Percentiles rank a stretch among this genome's conserved stretches.
These are phyloP conservation scores for Geotrichum bryndzae DNA, from an alignment of 1,139 yeast genomes.

Conservation along the genomic window DNA sequence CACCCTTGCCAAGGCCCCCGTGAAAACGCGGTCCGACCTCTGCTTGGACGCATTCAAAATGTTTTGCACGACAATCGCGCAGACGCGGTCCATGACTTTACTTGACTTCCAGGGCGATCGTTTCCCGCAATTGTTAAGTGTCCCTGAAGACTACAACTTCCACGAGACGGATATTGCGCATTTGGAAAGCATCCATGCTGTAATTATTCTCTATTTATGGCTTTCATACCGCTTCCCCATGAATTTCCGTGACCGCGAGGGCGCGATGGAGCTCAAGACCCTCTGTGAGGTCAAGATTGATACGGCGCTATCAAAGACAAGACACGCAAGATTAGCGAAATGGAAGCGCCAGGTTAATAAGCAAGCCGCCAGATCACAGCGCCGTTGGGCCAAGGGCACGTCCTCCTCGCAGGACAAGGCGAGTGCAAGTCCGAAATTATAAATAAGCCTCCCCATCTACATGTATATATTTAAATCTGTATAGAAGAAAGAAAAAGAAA, in stretches of 20 bases:
- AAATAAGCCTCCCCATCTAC: neutral
- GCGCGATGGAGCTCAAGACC: slow-evolving; percentile 60
- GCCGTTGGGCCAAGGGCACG: neutral
- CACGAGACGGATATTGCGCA: slow-evolving; percentile 14
- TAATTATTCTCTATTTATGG: slow-evolving; percentile 74
- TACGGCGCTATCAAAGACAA: slow-evolving; percentile 19
- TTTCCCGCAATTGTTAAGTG: slow-evolving; percentile 20
- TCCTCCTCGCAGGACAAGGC: neutral
- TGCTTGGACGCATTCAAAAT: slow-evolving; percentile 26
- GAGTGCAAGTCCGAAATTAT: neutral
- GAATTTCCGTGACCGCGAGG: slow-evolving; percentile 66
- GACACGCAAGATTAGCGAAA: slow-evolving; percentile 9
- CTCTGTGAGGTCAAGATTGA: slow-evolving; percentile 32
- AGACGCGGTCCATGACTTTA: slow-evolving; percentile 27
- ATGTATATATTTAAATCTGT: neutral
- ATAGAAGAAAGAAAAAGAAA: no score
- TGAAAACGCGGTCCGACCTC: slow-evolving; percentile 20
- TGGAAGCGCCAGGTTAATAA: slow-evolving; percentile 9
- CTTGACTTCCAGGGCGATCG: slow-evolving; percentile 28
- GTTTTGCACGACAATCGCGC: slow-evolving; percentile 32
- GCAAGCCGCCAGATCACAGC: neutral
- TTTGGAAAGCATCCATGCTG: slow-evolving; percentile 65
- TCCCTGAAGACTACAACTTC: slow-evolving; percentile 12
- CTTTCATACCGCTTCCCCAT: slow-evolving; percentile 80
- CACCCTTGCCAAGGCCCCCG: slow-evolving; percentile 35